Evolutionary conservation across 2,329 filamentous ascomycete genomes (phyloP), one percentile per base, ranked within the genome.

Genomic region (Aschersonia sp.): DNA sequence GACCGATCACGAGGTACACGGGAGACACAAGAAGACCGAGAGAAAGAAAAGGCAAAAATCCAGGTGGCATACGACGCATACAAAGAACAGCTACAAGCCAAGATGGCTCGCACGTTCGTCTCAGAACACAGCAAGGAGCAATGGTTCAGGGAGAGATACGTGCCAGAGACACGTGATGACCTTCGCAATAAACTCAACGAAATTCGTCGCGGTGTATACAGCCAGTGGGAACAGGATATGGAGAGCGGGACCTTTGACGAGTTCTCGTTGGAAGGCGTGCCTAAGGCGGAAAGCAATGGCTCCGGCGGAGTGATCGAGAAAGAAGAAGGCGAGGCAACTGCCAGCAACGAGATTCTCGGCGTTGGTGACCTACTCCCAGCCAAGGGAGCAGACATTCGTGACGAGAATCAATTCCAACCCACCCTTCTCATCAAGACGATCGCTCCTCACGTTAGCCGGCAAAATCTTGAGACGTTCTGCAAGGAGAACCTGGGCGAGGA

Each of bases 341-440:
- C 89, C 12, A 83, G 86, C 35, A 92, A 92, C 53, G 92, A 97
- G 65, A 89, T 95, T 4, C 74, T 97, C 30, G 89, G 91, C 46
- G 89, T 97, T 40, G 84, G 91, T 44, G 92, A 97, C 62, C 72
- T 97, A 45, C 78, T 97, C 10, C 89, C 92, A 35, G 82, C 82
- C 41, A 80, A 80, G 54, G 87, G 85, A 31, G 87, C 85, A 45
- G 91, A 97, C 54, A 77, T 97, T 46, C 82, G 88, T 40, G 92
- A 98, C 59, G 89, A 95, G 55, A 85, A 84, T 45, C 77, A 92
- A 32, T 82, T 84, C 54, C 88, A 94, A 62, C 92, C 92, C 10
- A 95, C 94, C 0, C 74, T 98, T 20, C 78, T 98, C 44, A 96
- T 98, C 73, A 98, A 98, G 71, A 98, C 92, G 0, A 89, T 98